These are phyloP conservation scores for Stephanodiscus triporus DNA, from an alignment of 108 stramenopile species.

Conservation along the genomic window DNA sequence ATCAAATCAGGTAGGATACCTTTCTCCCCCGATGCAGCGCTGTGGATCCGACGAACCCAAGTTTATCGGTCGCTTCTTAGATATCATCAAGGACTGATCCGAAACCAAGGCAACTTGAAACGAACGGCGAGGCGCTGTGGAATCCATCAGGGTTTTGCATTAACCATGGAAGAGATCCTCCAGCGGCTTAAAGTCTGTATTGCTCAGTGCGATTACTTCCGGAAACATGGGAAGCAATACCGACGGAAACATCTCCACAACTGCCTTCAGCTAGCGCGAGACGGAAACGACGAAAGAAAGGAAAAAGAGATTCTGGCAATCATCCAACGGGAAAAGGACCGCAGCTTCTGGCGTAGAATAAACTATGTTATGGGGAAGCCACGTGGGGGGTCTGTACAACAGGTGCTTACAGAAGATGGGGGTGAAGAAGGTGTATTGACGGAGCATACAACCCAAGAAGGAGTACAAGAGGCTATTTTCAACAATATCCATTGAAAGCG, in stretches of 20 bases:
- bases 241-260: too few relatives aligned
- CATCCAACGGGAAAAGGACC: conserved; percentile 2
- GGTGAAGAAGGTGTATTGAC: background rate
- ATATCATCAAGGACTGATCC: background rate
- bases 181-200: background rate
- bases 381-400: background rate
- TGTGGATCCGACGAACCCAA: too few relatives aligned
- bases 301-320: conserved; percentile 16
- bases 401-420: background rate
- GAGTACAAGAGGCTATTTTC: conserved; percentile 9
- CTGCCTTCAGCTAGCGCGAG: too few relatives aligned
- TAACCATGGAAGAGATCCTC: background rate
- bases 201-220: background rate
- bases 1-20: too few relatives aligned
- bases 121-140: background rate
- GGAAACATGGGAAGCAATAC: too few relatives aligned
- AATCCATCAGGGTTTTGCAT: background rate
- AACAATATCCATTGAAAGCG: too few relatives aligned
- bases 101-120: too few relatives aligned
- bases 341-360: conserved; percentile 6
- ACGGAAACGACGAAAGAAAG: background rate
- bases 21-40: too few relatives aligned
- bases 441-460: background rate
- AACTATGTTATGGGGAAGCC: conserved; percentile 7
- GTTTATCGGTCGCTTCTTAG: too few relatives aligned